Conservation (phyloP, 495 filamentous ascomycete species). For the Rhizodiscina lignyota region DNA sequence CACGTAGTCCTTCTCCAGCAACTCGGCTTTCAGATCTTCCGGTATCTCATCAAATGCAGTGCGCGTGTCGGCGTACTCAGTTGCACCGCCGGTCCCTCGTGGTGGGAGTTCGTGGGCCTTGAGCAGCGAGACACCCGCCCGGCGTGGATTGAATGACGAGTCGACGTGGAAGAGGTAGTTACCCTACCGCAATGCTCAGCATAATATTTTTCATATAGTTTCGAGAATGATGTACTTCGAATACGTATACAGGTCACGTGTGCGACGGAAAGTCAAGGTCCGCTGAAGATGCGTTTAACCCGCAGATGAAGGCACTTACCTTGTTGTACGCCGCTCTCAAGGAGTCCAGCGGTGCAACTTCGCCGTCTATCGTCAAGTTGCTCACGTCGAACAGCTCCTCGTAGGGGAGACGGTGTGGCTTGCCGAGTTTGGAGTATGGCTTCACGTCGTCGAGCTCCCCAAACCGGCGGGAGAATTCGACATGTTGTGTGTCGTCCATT, state of each 20-base stretch:
- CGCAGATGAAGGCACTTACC: conserved; percentile 1
- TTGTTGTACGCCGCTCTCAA: conserved; percentile 13
- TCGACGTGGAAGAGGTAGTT: conserved; percentile 46
- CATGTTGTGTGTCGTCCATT: conserved; percentile 34
- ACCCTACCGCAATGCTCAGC: no score
- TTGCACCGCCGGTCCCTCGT: conserved; percentile 31
- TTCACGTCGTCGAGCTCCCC: conserved; percentile 43
- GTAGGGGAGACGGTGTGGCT: conserved; percentile 29
- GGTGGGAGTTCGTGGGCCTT: conserved; percentile 36
- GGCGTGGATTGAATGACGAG: conserved; percentile 41
- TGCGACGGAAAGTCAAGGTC: no score
- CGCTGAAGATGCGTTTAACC: no score
- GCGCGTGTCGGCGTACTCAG: conserved; percentile 40
- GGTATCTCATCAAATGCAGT: conserved; percentile 36
- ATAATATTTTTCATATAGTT: conserved; percentile 12
- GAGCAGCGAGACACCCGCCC: conserved; percentile 37
- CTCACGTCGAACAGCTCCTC: conserved; percentile 41
- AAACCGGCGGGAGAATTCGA: conserved; percentile 34
- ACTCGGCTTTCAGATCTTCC: conserved; percentile 18
- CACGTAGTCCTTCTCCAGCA: conserved; percentile 31
- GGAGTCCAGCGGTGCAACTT: conserved; percentile 24
- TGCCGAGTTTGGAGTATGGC: conserved; percentile 30
- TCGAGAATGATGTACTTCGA: not conserved
- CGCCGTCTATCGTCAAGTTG: conserved; percentile 31
- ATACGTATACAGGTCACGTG: not conserved